Evolutionary conservation across 2,329 filamentous ascomycete species (phyloP).

Genomic region (Penicillium brasilianum): DNA sequence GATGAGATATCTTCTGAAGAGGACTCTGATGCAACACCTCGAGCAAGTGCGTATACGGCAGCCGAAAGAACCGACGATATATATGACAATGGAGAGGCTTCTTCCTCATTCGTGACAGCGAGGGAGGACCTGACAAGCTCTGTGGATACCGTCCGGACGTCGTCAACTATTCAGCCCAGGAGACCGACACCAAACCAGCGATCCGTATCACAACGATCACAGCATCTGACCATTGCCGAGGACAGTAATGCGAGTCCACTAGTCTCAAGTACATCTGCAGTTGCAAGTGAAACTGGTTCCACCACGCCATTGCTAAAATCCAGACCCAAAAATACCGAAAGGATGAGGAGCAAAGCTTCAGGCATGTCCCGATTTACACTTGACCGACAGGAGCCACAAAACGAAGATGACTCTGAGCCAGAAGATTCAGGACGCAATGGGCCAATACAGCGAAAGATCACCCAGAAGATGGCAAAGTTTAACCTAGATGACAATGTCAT

Average conservation of each 20-base stretch:
- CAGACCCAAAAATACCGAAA: slow-evolving; percentile 1
- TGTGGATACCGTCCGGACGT: slow-evolving; percentile 20
- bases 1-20: slow-evolving; percentile 5
- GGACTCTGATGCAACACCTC: slow-evolving; percentile 25
- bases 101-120: slow-evolving; percentile 41
- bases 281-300: slow-evolving; percentile 40
- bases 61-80: slow-evolving; percentile 11
- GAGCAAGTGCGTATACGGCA: slow-evolving; percentile 14
- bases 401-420: slow-evolving; percentile 30
- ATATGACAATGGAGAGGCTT: slow-evolving; percentile 25
- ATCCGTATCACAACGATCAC: slow-evolving; percentile 17
- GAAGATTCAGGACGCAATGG: slow-evolving; percentile 17
- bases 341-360: slow-evolving; percentile 21
- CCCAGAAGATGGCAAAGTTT: slow-evolving; percentile 49
- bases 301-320: slow-evolving; percentile 35
- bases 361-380: slow-evolving; percentile 29
- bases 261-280: slow-evolving; percentile 27
- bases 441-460: slow-evolving; percentile 26
- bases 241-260: slow-evolving; percentile 28
- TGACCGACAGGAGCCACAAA: slow-evolving; percentile 42
- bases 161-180: slow-evolving; percentile 22
- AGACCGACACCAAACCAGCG: slow-evolving; percentile 10
- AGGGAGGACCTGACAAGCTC: slow-evolving; percentile 31
- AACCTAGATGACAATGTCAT: slow-evolving; percentile 51
- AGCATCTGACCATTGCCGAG: slow-evolving; percentile 24